These are phyloP conservation scores for Hericium rajendrae DNA, from an alignment of 768 basidiomycete species.

Conservation along the genomic window DNA sequence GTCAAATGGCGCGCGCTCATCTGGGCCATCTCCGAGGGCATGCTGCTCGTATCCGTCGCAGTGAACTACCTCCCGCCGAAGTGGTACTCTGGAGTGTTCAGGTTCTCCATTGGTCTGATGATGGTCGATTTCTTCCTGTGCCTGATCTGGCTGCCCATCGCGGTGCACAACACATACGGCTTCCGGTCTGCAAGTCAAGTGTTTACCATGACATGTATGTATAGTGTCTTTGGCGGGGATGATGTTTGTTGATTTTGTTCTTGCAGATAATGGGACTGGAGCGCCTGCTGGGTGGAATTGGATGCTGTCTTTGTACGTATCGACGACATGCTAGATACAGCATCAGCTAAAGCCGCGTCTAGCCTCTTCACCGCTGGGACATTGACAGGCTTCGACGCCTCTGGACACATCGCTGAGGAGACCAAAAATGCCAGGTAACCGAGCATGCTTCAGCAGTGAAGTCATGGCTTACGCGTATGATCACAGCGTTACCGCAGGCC, in stretches of 20 bases:
- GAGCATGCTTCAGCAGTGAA: not conserved
- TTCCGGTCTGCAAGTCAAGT: slow-evolving; percentile 79
- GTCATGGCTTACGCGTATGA: not conserved
- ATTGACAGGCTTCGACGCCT: slow-evolving; percentile 85
- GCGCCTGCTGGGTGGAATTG: slow-evolving; percentile 87
- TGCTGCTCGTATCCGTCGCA: slow-evolving; percentile 61
- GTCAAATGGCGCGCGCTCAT: slow-evolving; percentile 81
- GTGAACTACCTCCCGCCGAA: slow-evolving; percentile 82
- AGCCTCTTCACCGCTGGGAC: slow-evolving; percentile 84
- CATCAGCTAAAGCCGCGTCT: not conserved
- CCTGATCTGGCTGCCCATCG: slow-evolving; percentile 88
- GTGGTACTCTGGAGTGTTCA: slow-evolving; percentile 69
- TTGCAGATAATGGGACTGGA: slow-evolving; percentile 83
- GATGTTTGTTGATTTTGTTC: not conserved
- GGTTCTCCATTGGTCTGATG: slow-evolving; percentile 61
- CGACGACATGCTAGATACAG: not conserved
- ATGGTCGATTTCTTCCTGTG: slow-evolving; percentile 84
- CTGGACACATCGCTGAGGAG: slow-evolving; percentile 83
- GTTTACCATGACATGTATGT: slow-evolving; percentile 70
- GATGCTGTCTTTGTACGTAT: slow-evolving; percentile 71
- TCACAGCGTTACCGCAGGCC: slow-evolving; percentile 64
- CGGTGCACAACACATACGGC: slow-evolving; percentile 81
- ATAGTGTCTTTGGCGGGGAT: not conserved
- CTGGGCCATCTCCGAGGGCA: slow-evolving; percentile 71
- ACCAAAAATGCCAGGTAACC: slow-evolving; percentile 68